These are phyloP conservation scores for Basidiobolus meristosporus DNA, from an alignment of 371 early-diverging fungal genomes.

Conservation along the genomic window DNA sequence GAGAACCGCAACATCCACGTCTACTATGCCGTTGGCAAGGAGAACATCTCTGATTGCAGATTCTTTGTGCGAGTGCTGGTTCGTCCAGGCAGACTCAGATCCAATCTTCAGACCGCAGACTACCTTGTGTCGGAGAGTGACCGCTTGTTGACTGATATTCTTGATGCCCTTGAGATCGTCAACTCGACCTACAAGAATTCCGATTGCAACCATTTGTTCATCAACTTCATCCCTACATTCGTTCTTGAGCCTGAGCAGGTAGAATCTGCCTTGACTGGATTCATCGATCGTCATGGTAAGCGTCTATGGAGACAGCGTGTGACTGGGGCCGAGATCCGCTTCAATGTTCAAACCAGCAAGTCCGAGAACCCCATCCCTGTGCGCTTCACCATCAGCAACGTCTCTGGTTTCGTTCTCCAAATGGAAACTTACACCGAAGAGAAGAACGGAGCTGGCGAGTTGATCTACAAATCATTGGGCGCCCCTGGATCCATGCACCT, in stretches of 20 bases:
- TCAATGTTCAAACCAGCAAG: slow-evolving; percentile 58
- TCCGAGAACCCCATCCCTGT: slow-evolving; percentile 41
- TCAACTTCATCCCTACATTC: slow-evolving; percentile 93
- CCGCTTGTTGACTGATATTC: slow-evolving; percentile 74
- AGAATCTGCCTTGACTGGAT: slow-evolving; percentile 65
- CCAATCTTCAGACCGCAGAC: slow-evolving; percentile 68
- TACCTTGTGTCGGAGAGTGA: slow-evolving; percentile 87
- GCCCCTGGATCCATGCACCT: slow-evolving; percentile 72
- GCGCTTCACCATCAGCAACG: slow-evolving; percentile 80
- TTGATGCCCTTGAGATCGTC: slow-evolving; percentile 88
- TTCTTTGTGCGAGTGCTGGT: slow-evolving; percentile 96
- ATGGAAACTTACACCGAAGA: slow-evolving; percentile 84
- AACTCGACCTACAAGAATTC: slow-evolving; percentile 74
- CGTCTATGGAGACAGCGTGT: slow-evolving; percentile 89
- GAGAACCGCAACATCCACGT: slow-evolving; percentile 88
- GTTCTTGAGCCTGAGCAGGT: slow-evolving; percentile 69
- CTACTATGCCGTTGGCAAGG: slow-evolving; percentile 87
- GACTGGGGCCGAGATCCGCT: slow-evolving; percentile 85
- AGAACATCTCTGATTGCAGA: slow-evolving; percentile 81
- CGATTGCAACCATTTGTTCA: slow-evolving; percentile 94
- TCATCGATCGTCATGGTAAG: slow-evolving; percentile 85
- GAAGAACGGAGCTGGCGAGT: slow-evolving; percentile 43
- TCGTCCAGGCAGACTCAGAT: slow-evolving; percentile 70
- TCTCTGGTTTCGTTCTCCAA: slow-evolving; percentile 80
- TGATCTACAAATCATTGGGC: slow-evolving; percentile 55